These are phyloP conservation scores for Stramenopiles sp. DNA, from an alignment of 352 stramenopile species.

Conservation along the genomic window DNA sequence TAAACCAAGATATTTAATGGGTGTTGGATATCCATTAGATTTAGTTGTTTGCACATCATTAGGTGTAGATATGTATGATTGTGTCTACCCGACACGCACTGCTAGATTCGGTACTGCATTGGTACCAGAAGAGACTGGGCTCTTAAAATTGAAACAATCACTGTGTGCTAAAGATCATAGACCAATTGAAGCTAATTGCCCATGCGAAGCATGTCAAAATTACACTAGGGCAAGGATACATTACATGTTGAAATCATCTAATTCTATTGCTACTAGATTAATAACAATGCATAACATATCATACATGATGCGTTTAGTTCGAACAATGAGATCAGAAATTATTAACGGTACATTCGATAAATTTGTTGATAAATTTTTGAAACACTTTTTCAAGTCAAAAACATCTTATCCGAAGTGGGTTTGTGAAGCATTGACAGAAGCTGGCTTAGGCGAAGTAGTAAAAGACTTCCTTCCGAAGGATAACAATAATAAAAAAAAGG, in stretches of 20 bases:
- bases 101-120: slow-evolving; percentile 83
- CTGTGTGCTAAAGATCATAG: background rate
- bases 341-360: slow-evolving; percentile 39
- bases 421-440: slow-evolving; percentile 37
- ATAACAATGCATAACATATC: slow-evolving; percentile 9
- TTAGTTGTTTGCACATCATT: slow-evolving; percentile 86
- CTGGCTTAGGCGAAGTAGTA: slow-evolving; percentile 23
- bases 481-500: too few species aligned
- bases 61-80: slow-evolving; percentile 92
- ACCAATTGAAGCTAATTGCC: background rate
- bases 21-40: slow-evolving; percentile 87
- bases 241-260: background rate
- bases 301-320: slow-evolving; percentile 55
- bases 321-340: slow-evolving; percentile 38
- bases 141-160: background rate
- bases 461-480: too few species aligned
- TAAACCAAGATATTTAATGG: slow-evolving; percentile 92
- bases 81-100: slow-evolving; percentile 85
- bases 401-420: slow-evolving; percentile 35
- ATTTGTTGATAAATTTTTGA: slow-evolving; percentile 52
- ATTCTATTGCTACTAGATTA: background rate
- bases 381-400: slow-evolving; percentile 33
- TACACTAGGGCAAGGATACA: background rate
- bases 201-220: background rate
- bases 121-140: slow-evolving; percentile 14